A percentile compares a stretch with the other conserved stretches of the same genome.
These are phyloP conservation scores for Omphalea diandra DNA, from an alignment of 441 rosid species.

Conservation along the genomic window DNA sequence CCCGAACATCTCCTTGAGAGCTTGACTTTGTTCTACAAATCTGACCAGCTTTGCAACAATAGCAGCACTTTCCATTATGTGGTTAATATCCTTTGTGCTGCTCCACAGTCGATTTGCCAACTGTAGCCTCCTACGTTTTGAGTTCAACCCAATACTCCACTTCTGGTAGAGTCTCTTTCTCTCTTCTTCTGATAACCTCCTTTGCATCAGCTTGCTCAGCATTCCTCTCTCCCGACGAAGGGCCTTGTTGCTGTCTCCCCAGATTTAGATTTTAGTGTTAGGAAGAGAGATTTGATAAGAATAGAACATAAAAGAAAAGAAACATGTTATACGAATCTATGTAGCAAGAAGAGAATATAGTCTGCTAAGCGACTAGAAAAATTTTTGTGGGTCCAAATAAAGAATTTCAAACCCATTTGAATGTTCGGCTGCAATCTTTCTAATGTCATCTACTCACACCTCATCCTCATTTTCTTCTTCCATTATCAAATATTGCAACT, in stretches of 20 bases:
- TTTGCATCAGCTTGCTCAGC: slow-evolving; percentile 79
- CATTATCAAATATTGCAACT: neutral
- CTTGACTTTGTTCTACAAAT: slow-evolving; percentile 72
- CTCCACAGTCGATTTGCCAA: slow-evolving; percentile 69
- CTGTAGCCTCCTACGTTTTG: slow-evolving; percentile 77
- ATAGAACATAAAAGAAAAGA: neutral
- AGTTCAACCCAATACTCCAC: slow-evolving; percentile 68
- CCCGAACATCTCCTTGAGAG: slow-evolving; percentile 82
- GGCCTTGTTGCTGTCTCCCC: slow-evolving; percentile 52
- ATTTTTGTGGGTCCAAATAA: neutral
- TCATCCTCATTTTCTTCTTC: neutral
- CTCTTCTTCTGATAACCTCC: slow-evolving; percentile 62
- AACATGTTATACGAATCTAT: neutral
- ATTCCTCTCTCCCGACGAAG: slow-evolving; percentile 66
- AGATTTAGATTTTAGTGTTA: slow-evolving; percentile 6
- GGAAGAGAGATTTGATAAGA: neutral
- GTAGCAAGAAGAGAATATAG: neutral
- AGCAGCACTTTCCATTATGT: slow-evolving; percentile 63
- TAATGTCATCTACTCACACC: neutral
- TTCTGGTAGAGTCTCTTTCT: slow-evolving; percentile 58
- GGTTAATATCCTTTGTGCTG: slow-evolving; percentile 53
- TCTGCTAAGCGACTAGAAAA: neutral
- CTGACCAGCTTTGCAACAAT: slow-evolving; percentile 73
- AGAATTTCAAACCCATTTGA: neutral
- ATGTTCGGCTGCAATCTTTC: neutral